Percentiles rank a stretch among this genome's conserved stretches.
Evolutionary conservation across 2,329 filamentous ascomycete genomes (phyloP).

Genomic region (Leptosphaerulina australis): DNA sequence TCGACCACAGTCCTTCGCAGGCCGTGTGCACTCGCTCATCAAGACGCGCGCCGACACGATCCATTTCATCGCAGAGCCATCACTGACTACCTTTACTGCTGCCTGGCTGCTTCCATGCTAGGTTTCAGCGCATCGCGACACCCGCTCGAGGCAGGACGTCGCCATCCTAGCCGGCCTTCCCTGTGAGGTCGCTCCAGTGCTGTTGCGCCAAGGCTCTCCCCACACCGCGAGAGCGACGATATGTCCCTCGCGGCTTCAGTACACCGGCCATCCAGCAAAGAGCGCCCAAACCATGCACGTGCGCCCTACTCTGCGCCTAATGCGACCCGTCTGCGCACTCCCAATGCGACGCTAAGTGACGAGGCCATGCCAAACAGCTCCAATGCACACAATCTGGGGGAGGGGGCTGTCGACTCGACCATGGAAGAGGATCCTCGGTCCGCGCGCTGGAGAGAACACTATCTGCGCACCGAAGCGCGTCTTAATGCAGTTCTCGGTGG

Average conservation of each 20-base stretch:
- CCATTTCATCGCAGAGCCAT: conserved; percentile 45
- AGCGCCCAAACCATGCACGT: conserved; percentile 52
- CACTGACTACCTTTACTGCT: conserved; percentile 34
- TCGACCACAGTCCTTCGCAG: conserved; percentile 30
- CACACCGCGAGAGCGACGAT: conserved; percentile 42
- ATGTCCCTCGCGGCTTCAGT: conserved; percentile 47
- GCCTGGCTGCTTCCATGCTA: conserved; percentile 48
- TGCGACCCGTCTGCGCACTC: conserved; percentile 49
- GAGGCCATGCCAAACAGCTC: conserved; percentile 51
- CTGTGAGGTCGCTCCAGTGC: conserved; percentile 45
- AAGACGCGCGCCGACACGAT: conserved; percentile 37
- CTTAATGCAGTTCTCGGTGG: conserved; percentile 75
- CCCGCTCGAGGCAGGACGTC: conserved; percentile 51
- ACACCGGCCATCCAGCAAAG: conserved; percentile 49
- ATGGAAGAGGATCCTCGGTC: conserved; percentile 56
- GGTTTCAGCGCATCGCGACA: conserved; percentile 47
- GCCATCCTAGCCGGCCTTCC: conserved; percentile 46
- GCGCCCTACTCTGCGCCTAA: conserved; percentile 44
- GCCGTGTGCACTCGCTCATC: conserved; percentile 44
- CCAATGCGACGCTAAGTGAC: conserved; percentile 53
- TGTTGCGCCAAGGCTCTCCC: conserved; percentile 41
- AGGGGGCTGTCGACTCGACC: conserved; percentile 48
- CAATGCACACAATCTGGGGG: conserved; percentile 45
- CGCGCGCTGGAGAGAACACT: conserved; percentile 74
- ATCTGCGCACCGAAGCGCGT: conserved; percentile 75